Conservation (phyloP, 2,329 filamentous ascomycete species). For the Chaetothyriales sp. region DNA sequence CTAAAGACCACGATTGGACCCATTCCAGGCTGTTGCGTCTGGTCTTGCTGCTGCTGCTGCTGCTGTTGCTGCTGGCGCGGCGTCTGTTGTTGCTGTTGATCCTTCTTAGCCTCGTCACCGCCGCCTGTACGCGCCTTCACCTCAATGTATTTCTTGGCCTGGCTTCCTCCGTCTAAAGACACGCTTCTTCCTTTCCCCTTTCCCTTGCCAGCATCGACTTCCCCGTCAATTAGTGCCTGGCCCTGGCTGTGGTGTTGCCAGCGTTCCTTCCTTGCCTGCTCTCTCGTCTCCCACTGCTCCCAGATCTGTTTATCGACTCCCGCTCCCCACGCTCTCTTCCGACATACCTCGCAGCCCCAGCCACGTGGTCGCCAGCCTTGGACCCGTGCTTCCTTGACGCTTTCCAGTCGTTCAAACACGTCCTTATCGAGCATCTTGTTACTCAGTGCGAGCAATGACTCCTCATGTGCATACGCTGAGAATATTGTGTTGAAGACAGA, state of each 20-base stretch:
- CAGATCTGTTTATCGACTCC: slow-evolving; percentile 64
- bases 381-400: slow-evolving; percentile 59
- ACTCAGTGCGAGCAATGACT: slow-evolving; percentile 70
- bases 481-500: slow-evolving; percentile 79
- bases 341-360: slow-evolving; percentile 77
- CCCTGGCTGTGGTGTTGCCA: slow-evolving; percentile 2
- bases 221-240: slow-evolving; percentile 5
- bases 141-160: slow-evolving; percentile 1
- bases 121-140: background rate
- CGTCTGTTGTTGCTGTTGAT: background rate
- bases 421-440: slow-evolving; percentile 79
- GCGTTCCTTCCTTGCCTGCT: slow-evolving; percentile 20
- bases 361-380: slow-evolving; percentile 78
- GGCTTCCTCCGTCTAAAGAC: slow-evolving; percentile 3
- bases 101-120: background rate
- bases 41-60: background rate
- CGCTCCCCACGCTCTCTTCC: slow-evolving; percentile 71
- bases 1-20: slow-evolving; percentile 32
- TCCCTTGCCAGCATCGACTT: slow-evolving; percentile 4
- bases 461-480: slow-evolving; percentile 87
- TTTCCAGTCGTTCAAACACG: slow-evolving; percentile 66
- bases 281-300: slow-evolving; percentile 60
- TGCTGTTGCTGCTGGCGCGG: slow-evolving; percentile 5
- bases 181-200: slow-evolving; percentile 13
- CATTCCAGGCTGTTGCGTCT: background rate